Conservation (phyloP, 1,284 basidiomycete genomes). For the Puccinia hordei region DNA sequence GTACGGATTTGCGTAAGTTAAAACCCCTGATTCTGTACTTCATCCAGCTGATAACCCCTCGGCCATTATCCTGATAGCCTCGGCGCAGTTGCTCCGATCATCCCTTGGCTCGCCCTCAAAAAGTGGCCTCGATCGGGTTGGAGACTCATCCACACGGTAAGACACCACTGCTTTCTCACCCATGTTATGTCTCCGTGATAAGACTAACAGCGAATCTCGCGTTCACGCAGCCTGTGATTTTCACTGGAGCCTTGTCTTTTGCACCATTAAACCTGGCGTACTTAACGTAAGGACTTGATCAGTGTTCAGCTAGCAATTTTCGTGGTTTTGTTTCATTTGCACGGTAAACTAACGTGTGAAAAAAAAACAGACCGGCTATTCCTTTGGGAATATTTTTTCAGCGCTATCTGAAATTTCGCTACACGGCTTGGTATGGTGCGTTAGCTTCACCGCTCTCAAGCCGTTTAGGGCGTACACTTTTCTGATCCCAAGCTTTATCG, state of each 20-base stretch:
- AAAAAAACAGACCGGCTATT: conserved; percentile 38
- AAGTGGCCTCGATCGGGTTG: conserved; percentile 47
- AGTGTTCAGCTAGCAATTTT: not conserved
- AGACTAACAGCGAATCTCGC: not conserved
- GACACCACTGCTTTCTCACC: not conserved
- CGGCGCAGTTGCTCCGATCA: conserved; percentile 39
- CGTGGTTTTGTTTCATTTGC: not conserved
- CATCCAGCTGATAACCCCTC: not conserved
- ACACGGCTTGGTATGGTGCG: conserved; percentile 50
- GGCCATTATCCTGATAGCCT: not conserved
- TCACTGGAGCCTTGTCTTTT: conserved; percentile 35
- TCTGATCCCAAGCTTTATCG: not conserved
- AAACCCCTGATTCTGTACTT: too few relatives aligned
- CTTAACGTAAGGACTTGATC: conserved; percentile 20
- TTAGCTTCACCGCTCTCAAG: not conserved
- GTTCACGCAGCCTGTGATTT: conserved; percentile 36
- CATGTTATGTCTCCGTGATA: not conserved
- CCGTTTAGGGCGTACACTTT: not conserved
- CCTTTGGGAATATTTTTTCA: conserved; percentile 44
- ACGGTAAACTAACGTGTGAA: too few relatives aligned
- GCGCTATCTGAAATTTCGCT: conserved; percentile 39
- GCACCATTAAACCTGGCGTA: conserved; percentile 40
- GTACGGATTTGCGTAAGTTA: conserved; percentile 43
- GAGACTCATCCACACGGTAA: conserved; percentile 48
- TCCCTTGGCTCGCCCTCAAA: conserved; percentile 43